Conservation (phyloP, 2,329 filamentous ascomycete genomes). For the Aspergillus awamori region DNA sequence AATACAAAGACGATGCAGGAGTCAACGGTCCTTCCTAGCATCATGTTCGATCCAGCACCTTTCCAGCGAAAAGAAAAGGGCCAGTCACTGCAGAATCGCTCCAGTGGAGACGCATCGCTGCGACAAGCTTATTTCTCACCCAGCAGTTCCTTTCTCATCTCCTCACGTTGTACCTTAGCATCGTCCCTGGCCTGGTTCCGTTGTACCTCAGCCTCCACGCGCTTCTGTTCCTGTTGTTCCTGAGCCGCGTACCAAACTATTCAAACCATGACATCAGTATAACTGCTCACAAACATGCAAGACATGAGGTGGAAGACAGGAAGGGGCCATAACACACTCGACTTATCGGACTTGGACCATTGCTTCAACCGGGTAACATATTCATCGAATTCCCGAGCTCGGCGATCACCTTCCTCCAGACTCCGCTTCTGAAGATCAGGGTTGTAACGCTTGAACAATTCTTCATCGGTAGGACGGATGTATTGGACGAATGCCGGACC, state of each 20-base stretch:
- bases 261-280: slow-evolving; percentile 13
- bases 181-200: slow-evolving; percentile 35
- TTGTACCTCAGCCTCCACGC: slow-evolving; percentile 28
- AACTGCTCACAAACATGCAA: not conserved
- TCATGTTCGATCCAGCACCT: not conserved
- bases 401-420: slow-evolving; percentile 74
- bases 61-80: not conserved
- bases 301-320: not conserved
- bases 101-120: not conserved
- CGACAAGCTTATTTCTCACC: slow-evolving; percentile 22
- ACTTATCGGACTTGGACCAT: slow-evolving; percentile 87
- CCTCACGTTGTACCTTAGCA: slow-evolving; percentile 37
- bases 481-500: slow-evolving; percentile 83
- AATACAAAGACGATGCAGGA: slow-evolving; percentile 9
- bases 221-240: slow-evolving; percentile 38
- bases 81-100: not conserved
- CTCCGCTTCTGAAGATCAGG: slow-evolving; percentile 89
- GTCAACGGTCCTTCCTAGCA: not conserved
- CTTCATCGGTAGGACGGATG: slow-evolving; percentile 76
- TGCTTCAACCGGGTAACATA: slow-evolving; percentile 84
- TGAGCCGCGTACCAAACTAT: slow-evolving; percentile 46
- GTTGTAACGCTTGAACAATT: slow-evolving; percentile 87
- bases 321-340: slow-evolving; percentile 61
- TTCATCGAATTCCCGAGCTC: slow-evolving; percentile 83
- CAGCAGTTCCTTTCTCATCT: slow-evolving; percentile 45